A percentile compares a stretch with the other conserved stretches of the same genome.
These are phyloP conservation scores for Posidonia oceanica DNA, from an alignment of 116 monocot genomes.

Conservation along the genomic window DNA sequence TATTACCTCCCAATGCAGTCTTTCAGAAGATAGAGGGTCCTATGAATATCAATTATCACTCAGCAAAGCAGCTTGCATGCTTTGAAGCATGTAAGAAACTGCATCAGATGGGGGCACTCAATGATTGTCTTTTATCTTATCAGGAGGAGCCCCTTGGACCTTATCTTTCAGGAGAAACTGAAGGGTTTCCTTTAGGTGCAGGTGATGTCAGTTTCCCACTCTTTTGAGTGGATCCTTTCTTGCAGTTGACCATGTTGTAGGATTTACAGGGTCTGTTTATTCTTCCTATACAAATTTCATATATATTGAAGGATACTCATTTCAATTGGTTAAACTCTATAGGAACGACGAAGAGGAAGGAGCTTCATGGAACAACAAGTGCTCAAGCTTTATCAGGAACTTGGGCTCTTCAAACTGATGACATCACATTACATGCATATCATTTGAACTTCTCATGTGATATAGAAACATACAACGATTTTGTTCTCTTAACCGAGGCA, in stretches of 20 bases:
- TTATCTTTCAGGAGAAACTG: constrained; percentile 12
- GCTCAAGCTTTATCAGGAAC: constrained; percentile 37
- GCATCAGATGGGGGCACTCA: constrained; percentile 62
- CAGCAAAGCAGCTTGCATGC: constrained; percentile 67
- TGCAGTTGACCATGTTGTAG: too few relatives aligned
- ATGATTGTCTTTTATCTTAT: constrained; percentile 62
- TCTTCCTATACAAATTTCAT: neutral
- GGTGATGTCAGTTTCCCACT: constrained; percentile 13
- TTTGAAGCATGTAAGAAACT: constrained; percentile 75
- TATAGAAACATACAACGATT: constrained; percentile 30
- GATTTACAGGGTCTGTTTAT: too few relatives aligned
- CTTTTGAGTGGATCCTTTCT: too few relatives aligned
- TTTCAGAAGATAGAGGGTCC: constrained; percentile 58
- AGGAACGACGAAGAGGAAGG: constrained; percentile 84
- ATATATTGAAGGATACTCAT: neutral
- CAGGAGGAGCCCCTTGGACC: constrained; percentile 7
- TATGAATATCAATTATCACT: constrained; percentile 28
- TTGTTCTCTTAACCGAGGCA: constrained; percentile 53
- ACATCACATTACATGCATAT: constrained; percentile 48
- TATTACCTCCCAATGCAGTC: constrained; percentile 69
- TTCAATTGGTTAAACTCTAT: constrained; percentile 1
- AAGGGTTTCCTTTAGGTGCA: constrained; percentile 24
- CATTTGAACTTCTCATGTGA: constrained; percentile 47
- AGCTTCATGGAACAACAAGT: constrained; percentile 41
- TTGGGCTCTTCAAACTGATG: constrained; percentile 29